Evolutionary conservation across 352 stramenopile genomes (phyloP), one percentile per base, ranked within the genome.

Genomic region (Globisporangium megalacanthum): DNA sequence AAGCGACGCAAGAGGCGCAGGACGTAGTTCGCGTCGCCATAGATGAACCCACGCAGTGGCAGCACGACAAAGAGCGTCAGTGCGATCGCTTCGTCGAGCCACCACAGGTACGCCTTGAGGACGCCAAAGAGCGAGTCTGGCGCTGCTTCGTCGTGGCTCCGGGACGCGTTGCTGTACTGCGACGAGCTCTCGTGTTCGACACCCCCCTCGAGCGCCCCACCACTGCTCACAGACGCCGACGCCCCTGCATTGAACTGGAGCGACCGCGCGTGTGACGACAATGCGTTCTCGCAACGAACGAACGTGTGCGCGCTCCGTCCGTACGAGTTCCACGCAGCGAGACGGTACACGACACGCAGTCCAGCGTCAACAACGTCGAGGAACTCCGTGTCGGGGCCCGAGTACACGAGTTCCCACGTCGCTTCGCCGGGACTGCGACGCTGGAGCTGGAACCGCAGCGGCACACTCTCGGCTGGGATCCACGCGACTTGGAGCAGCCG

Each of bases 321-420:
- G 39, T 91, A 94, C 14, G 84, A 86, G 54, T 92, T 94, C 82
- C 84, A 94, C 0, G 80, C 88, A 45, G 84, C 82, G 2, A 94
- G 65, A 9, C 83, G 79, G 54, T 91, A 94, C 8, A 88, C 73
- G 4, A 89, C 67, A 50, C 85, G 77, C 45, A 82, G 66, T 7
- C 75, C 65, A 17, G 63, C 57, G 14, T 82, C 65, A 13, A 88
- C 69, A 15, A 87, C 60, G 53, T 92, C 82, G 46, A 89, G 65
- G 64, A 87, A 89, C 55, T 92, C 82, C 1, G 73, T 79, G 39
- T 92, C 82, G 0, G 77, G 68, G 20, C 82, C 82, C 7, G 70
- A 73, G 65, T 78, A 88, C 37, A 88, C 79, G 3, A 80, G 54
- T 13, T 56, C 65, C 82, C 82, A 92, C n/a, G 56, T 65, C 0